Conservation (phyloP, 495 filamentous ascomycete species). For the Aspergillus steynii region DNA sequence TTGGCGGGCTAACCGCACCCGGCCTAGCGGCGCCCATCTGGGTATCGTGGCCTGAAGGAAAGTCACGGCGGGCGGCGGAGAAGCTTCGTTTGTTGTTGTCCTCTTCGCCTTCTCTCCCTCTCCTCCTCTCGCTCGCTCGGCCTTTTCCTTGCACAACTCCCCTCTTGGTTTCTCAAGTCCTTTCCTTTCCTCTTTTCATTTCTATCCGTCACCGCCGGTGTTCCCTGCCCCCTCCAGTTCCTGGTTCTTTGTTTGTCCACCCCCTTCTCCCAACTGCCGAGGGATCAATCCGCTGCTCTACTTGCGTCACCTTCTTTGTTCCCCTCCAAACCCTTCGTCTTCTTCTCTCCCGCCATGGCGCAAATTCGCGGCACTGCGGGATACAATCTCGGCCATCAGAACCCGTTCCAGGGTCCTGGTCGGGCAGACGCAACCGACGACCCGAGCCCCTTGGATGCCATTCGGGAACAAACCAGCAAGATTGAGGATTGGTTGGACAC, state of each 20-base stretch:
- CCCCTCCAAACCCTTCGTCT: neutral
- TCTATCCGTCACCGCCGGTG: neutral
- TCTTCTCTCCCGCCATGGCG: slow-evolving; percentile 61
- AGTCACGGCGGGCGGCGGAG: slow-evolving; percentile 17
- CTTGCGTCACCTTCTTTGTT: slow-evolving; percentile 10
- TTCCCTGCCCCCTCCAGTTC: neutral
- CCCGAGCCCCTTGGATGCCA: slow-evolving; percentile 85
- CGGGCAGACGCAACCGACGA: slow-evolving; percentile 65
- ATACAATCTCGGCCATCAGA: slow-evolving; percentile 85
- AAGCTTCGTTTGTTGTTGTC: slow-evolving; percentile 9
- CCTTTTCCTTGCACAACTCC: neutral
- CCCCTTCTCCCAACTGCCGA: slow-evolving; percentile 4
- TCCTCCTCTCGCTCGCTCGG: slow-evolving; percentile 10
- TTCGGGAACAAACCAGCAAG: slow-evolving; percentile 94
- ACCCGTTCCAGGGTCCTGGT: slow-evolving; percentile 67
- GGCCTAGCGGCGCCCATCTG: slow-evolving; percentile 40
- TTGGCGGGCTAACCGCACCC: slow-evolving; percentile 16
- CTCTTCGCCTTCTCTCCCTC: slow-evolving; percentile 7
- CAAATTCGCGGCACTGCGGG: slow-evolving; percentile 95
- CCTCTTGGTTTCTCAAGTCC: slow-evolving; percentile 3
- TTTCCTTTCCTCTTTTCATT: neutral
- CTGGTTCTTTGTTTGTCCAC: slow-evolving; percentile 1
- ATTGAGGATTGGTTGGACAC: slow-evolving; percentile 95
- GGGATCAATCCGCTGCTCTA: neutral
- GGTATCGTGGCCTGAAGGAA: slow-evolving; percentile 46